These are phyloP conservation scores for Cucurbita pepo DNA, from an alignment of 306 rosid genomes.

Conservation along the genomic window DNA sequence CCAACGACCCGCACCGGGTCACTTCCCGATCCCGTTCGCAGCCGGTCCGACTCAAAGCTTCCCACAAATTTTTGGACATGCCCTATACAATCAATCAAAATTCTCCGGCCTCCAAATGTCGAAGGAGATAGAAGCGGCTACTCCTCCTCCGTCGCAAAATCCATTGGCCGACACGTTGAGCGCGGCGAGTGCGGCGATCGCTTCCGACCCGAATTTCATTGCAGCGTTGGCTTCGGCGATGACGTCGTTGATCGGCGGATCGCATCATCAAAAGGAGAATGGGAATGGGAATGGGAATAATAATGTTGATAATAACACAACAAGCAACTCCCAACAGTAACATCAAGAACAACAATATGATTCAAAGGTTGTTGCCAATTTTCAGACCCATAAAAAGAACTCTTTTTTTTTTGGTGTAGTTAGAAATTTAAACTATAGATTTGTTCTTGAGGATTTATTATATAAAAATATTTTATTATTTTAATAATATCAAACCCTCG, in stretches of 20 bases:
- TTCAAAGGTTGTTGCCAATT: neutral
- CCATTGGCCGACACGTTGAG: neutral
- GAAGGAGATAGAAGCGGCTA: constrained; percentile 3
- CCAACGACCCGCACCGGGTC: constrained; percentile 18
- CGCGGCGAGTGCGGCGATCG: constrained; percentile 12
- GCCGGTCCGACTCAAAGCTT: constrained; percentile 17
- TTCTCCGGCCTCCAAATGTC: constrained; percentile 62
- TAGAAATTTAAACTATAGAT: neutral
- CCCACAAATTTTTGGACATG: constrained; percentile 45
- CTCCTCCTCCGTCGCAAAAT: neutral
- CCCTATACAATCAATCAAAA: constrained; percentile 41
- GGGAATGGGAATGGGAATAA: neutral
- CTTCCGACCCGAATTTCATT: constrained; percentile 53
- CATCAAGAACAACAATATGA: constrained; percentile 4
- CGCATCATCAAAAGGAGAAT: constrained; percentile 19
- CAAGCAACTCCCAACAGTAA: neutral
- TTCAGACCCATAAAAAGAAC: neutral
- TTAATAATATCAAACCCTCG: neutral
- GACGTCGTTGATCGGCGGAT: constrained; percentile 38
- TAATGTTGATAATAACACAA: constrained; percentile 5
- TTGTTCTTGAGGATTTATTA: neutral
- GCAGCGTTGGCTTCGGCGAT: constrained; percentile 57
- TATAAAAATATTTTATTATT: neutral
- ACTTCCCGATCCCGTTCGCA: constrained; percentile 32
- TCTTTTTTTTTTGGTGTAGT: neutral